A percentile compares a stretch with the other conserved stretches of the same genome.
These are phyloP conservation scores for Sarocladium strictum DNA, from an alignment of 2,329 filamentous ascomycete species.

Conservation along the genomic window DNA sequence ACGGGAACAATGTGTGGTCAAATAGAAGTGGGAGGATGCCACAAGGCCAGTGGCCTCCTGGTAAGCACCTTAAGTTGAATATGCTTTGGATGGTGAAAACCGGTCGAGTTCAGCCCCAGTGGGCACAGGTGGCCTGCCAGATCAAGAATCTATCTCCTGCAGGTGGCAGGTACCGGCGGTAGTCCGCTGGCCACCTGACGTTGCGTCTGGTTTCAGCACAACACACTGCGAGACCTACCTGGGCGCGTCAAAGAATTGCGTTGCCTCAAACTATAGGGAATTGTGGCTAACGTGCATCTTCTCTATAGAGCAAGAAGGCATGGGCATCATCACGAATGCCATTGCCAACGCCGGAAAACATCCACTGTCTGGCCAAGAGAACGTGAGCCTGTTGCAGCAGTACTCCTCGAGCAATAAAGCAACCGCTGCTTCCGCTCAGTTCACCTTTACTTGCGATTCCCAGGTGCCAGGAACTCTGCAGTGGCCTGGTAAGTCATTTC, in stretches of 20 bases:
- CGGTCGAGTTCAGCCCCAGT: not conserved
- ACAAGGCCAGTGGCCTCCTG: slow-evolving; percentile 29
- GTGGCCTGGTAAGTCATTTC: slow-evolving; percentile 53
- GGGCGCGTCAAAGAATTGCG: too few species aligned
- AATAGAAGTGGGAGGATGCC: not conserved
- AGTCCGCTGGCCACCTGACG: not conserved
- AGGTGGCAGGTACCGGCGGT: not conserved
- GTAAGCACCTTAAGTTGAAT: slow-evolving; percentile 29
- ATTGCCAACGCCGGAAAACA: slow-evolving; percentile 82
- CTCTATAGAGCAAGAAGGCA: slow-evolving; percentile 37
- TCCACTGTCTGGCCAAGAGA: slow-evolving; percentile 66
- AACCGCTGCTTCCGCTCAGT: slow-evolving; percentile 73
- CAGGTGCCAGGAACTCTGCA: slow-evolving; percentile 75
- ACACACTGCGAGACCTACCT: too few species aligned
- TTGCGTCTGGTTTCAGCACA: not conserved
- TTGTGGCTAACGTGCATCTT: too few species aligned
- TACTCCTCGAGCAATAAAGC: slow-evolving; percentile 51
- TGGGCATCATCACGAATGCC: slow-evolving; percentile 83
- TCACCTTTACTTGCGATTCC: slow-evolving; percentile 94
- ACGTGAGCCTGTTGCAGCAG: slow-evolving; percentile 71
- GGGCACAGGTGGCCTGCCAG: not conserved
- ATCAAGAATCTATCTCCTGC: not conserved
- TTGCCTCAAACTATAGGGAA: too few species aligned
- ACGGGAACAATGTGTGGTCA: slow-evolving; percentile 52
- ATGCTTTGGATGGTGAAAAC: not conserved